Percentiles rank a stretch among this genome's conserved stretches.
phyloP scores from a whole-genome alignment of 441 rosid species.

The Corymbia citriodora region DNA sequence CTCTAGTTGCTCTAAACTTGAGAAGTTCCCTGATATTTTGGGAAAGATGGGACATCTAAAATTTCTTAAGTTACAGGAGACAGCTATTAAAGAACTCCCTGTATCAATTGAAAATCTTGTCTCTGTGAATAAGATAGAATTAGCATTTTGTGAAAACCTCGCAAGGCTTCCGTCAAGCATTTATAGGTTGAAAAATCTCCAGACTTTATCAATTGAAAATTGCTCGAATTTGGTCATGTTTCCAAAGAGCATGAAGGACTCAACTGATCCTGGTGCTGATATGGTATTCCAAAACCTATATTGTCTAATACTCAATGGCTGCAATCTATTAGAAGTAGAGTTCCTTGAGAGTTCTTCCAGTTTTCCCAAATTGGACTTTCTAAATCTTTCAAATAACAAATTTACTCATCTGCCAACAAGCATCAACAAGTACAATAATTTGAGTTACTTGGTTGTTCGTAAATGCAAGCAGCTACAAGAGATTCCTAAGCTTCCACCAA shows the following conservation, averaged over 20 bases:
- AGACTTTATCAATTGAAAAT: accelerated
- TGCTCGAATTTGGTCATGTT: background rate
- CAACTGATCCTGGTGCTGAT: background rate
- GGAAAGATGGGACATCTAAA: background rate
- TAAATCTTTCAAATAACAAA: background rate
- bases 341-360: background rate
- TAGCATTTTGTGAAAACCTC: background rate
- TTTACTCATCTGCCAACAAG: background rate
- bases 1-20: background rate
- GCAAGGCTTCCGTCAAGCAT: accelerated
- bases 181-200: background rate
- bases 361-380: background rate
- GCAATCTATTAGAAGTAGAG: background rate
- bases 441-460: background rate
- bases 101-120: background rate
- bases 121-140: accelerated
- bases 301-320: accelerated
- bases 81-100: background rate
- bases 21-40: background rate
- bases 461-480: background rate
- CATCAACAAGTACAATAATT: background rate
- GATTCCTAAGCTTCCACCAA: no score
- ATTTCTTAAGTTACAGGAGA: accelerated
- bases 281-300: background rate
- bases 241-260: background rate